A percentile compares a stretch with the other conserved stretches of the same genome.
These are phyloP conservation scores for Moricandia arvensis DNA, from an alignment of 345 rosid species.

Conservation along the genomic window DNA sequence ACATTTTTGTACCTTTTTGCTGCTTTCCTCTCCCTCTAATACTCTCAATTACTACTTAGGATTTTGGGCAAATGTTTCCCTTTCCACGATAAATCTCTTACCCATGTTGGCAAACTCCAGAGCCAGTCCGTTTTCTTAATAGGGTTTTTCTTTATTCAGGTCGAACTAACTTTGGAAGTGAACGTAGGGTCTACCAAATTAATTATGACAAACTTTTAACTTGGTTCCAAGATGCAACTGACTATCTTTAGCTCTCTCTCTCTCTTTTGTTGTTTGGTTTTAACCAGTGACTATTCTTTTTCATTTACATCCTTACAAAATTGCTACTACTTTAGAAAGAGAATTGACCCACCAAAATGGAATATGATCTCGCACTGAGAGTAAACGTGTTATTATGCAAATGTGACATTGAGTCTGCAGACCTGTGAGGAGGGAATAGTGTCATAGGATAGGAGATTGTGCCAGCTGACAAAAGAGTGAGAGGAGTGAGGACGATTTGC, in stretches of 20 bases:
- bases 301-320: slow-evolving; percentile 24
- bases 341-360: slow-evolving; percentile 9
- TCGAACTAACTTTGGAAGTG: slow-evolving; percentile 5
- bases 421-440: slow-evolving; percentile 21
- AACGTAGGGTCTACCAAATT: slow-evolving; percentile 4
- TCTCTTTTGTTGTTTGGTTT: background rate
- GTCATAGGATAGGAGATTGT: slow-evolving; percentile 25
- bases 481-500: slow-evolving; percentile 23
- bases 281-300: slow-evolving; percentile 11
- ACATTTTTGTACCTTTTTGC: background rate
- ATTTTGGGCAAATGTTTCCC: background rate
- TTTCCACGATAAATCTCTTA: slow-evolving; percentile 7
- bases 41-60: slow-evolving; percentile 7
- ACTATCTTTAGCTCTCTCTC: background rate
- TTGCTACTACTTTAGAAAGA: slow-evolving; percentile 8
- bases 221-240: slow-evolving; percentile 3
- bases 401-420: slow-evolving; percentile 31
- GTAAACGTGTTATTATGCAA: slow-evolving; percentile 6
- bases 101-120: slow-evolving; percentile 18
- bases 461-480: slow-evolving; percentile 8
- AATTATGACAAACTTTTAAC: background rate
- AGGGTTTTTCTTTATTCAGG: background rate
- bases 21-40: background rate
- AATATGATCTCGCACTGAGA: slow-evolving; percentile 1
- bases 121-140: background rate